These are phyloP conservation scores for Fusarium napiforme DNA, from an alignment of 2,329 filamentous ascomycete genomes.

Conservation along the genomic window DNA sequence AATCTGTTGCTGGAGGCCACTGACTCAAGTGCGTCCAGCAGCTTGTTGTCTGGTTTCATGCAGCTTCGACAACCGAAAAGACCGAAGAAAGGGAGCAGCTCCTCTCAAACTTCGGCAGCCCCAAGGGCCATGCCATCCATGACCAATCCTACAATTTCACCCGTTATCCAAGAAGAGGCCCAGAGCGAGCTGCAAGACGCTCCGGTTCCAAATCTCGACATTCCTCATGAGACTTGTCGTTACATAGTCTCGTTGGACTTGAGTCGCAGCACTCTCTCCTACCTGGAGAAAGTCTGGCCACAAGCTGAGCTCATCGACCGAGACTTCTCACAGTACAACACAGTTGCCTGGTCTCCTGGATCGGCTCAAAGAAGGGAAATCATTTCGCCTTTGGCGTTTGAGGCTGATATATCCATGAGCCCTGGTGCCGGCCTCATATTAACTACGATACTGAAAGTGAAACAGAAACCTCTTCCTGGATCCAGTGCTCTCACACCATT, in stretches of 20 bases:
- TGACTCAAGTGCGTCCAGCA: constrained; percentile 42
- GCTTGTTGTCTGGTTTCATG: constrained; percentile 48
- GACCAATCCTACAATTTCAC: not conserved
- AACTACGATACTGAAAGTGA: constrained; percentile 76
- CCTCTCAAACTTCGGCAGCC: not conserved
- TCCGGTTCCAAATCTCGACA: constrained; percentile 24
- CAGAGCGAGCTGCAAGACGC: not conserved
- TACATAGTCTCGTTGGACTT: constrained; percentile 65
- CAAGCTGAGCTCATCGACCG: constrained; percentile 67
- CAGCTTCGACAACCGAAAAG: constrained; percentile 46
- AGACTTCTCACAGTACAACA: constrained; percentile 61
- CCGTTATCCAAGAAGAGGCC: not conserved
- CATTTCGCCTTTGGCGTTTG: constrained; percentile 56
- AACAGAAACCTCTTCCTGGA: constrained; percentile 74
- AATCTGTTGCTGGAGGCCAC: constrained; percentile 22
- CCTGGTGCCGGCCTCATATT: constrained; percentile 75
- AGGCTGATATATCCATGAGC: constrained; percentile 80
- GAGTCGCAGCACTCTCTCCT: constrained; percentile 60
- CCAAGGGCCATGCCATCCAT: not conserved
- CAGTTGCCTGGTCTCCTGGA: constrained; percentile 47
- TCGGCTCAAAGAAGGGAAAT: constrained; percentile 42
- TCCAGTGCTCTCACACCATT: constrained; percentile 57
- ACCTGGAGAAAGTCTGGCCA: constrained; percentile 61
- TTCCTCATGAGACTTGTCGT: constrained; percentile 31
- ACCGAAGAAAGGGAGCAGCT: constrained; percentile 9